These are phyloP conservation scores for Colletotrichum shisoi DNA, from an alignment of 2,329 filamentous ascomycete genomes.

Conservation along the genomic window DNA sequence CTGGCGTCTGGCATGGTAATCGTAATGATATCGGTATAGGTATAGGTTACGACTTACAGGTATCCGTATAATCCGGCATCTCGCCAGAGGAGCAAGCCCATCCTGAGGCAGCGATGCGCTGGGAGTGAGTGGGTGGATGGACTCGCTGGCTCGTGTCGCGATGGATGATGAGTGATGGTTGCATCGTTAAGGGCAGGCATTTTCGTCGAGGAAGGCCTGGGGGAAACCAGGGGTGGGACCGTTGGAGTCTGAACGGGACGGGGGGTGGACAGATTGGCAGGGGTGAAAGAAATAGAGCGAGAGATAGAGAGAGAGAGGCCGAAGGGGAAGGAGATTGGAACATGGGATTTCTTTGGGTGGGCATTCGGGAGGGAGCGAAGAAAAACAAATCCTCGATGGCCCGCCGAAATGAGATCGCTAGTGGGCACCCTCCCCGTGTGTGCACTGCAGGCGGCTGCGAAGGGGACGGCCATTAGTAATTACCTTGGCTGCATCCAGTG, in stretches of 20 bases:
- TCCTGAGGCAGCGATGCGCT: neutral
- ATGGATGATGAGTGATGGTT: slow-evolving; percentile 2
- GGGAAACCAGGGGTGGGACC: slow-evolving; percentile 1
- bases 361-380: neutral
- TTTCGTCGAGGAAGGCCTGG: neutral
- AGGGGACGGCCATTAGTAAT: neutral
- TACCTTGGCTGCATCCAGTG: slow-evolving; percentile 11
- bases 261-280: slow-evolving; percentile 10
- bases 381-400: slow-evolving; percentile 8
- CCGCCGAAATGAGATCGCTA: slow-evolving; percentile 28
- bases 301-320: neutral
- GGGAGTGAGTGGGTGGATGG: neutral
- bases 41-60: too few species aligned
- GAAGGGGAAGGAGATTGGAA: neutral
- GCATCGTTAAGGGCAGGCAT: neutral
- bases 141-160: slow-evolving; percentile 7
- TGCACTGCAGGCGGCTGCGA: slow-evolving; percentile 7
- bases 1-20: slow-evolving; percentile 12
- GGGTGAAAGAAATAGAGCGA: slow-evolving; percentile 1
- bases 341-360: slow-evolving; percentile 13
- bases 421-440: neutral
- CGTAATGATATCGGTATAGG: too few species aligned
- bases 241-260: neutral
- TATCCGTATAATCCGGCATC: neutral
- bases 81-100: neutral